These are phyloP conservation scores for Gossypium lobatum DNA, from an alignment of 441 rosid genomes.

Conservation along the genomic window DNA sequence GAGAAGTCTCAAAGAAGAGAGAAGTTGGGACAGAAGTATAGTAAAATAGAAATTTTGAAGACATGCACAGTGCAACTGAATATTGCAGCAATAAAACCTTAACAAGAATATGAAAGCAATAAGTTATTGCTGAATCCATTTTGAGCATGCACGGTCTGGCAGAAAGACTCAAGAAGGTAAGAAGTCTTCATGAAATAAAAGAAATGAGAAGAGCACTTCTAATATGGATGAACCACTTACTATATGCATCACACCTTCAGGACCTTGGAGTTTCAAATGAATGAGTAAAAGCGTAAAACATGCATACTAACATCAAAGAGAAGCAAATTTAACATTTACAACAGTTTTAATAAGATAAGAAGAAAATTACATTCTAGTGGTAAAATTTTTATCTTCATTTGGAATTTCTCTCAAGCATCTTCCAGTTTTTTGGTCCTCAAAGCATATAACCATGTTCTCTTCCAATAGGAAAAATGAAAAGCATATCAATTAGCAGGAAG, in stretches of 20 bases:
- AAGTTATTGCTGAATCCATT: background rate
- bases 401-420: slow-evolving; percentile 73
- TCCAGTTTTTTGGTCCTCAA: slow-evolving; percentile 75
- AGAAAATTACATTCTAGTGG: slow-evolving; percentile 52
- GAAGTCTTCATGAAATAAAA: slow-evolving; percentile 3
- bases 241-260: background rate
- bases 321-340: slow-evolving; percentile 18
- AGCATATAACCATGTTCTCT: slow-evolving; percentile 97
- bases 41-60: background rate
- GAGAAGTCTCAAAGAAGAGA: background rate
- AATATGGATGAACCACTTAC: background rate
- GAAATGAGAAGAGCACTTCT: background rate
- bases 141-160: background rate
- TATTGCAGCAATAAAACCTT: background rate
- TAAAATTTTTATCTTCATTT: slow-evolving; percentile 49
- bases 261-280: slow-evolving; percentile 2
- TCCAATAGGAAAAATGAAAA: slow-evolving; percentile 17
- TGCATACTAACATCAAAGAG: slow-evolving; percentile 5
- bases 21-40: background rate
- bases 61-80: background rate
- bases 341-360: slow-evolving; percentile 16
- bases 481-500: background rate
- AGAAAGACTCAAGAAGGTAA: background rate
- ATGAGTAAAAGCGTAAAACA: background rate
- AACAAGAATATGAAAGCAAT: background rate